phyloP scores from a whole-genome alignment of 2,329 filamentous ascomycete genomes.

The Mariannaea sp. region DNA sequence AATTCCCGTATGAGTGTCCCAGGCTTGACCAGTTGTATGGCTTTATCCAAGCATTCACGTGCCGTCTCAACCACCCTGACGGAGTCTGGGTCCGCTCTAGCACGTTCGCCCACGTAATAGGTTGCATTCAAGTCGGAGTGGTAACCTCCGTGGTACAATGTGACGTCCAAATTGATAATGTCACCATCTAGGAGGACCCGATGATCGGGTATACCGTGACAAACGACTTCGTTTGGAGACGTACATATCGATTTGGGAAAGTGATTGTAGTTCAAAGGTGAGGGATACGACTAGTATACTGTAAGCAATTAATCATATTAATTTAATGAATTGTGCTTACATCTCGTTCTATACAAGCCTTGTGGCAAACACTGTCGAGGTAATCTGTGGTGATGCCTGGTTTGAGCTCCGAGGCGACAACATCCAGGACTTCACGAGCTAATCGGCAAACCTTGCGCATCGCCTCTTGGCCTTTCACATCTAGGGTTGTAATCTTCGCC shows the following conservation, averaged over 20 bases:
- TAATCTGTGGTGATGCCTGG: constrained; percentile 95
- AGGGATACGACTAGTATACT: constrained; percentile 82
- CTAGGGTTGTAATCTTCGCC: constrained; percentile 82
- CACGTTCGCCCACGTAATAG: constrained; percentile 93
- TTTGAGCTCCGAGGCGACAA: constrained; percentile 79
- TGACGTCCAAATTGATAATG: constrained; percentile 96
- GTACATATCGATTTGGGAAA: constrained; percentile 99
- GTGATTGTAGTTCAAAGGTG: constrained; percentile 90
- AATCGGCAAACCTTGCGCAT: constrained; percentile 93
- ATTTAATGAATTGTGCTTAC: too few species aligned
- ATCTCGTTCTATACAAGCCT: constrained; percentile 83
- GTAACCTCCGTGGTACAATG: constrained; percentile 91
- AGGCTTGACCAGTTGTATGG: constrained; percentile 91
- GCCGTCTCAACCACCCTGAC: constrained; percentile 91
- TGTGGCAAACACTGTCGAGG: constrained; percentile 92
- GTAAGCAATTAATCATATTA: too few species aligned
- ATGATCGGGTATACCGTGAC: constrained; percentile 96
- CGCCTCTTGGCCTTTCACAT: constrained; percentile 77
- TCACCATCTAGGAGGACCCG: constrained; percentile 87
- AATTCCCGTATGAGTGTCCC: constrained; percentile 92
- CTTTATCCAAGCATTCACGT: constrained; percentile 85
- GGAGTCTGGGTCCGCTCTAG: constrained; percentile 79
- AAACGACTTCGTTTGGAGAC: constrained; percentile 95
- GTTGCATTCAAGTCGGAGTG: constrained; percentile 98
- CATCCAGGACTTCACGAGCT: constrained; percentile 89